These are phyloP conservation scores for Termitomyces heimii DNA, from an alignment of 768 basidiomycete genomes.

Conservation along the genomic window DNA sequence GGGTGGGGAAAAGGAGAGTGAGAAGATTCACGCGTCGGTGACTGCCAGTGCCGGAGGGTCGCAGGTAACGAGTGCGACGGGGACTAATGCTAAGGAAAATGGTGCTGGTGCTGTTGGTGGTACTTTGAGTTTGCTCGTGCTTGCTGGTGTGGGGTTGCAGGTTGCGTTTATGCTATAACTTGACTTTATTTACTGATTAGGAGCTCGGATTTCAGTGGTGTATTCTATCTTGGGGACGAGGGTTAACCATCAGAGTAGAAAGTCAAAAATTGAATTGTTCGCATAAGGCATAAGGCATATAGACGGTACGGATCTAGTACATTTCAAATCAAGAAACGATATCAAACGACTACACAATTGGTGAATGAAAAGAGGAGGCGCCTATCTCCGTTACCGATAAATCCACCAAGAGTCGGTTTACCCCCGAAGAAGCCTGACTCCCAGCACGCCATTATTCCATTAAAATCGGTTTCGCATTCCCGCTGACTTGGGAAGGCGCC, in stretches of 20 bases:
- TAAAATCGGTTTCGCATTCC: background rate
- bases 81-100: background rate
- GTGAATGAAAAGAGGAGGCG: background rate
- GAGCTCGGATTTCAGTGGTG: background rate
- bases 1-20: slow-evolving; percentile 18
- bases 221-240: too few species aligned
- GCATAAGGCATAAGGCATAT: too few species aligned
- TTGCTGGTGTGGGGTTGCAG: background rate
- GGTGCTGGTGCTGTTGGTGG: background rate
- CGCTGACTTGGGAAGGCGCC: background rate
- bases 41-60: background rate
- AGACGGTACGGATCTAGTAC: too few species aligned
- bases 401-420: background rate
- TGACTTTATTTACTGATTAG: background rate
- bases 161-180: background rate
- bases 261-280: too few species aligned
- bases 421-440: rapidly evolving
- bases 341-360: background rate
- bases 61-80: background rate
- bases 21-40: background rate
- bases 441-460: background rate
- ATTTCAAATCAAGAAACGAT: too few species aligned
- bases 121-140: background rate
- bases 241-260: too few species aligned
- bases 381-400: rapidly evolving